A percentile compares a stretch with the other conserved stretches of the same genome.
These are phyloP conservation scores for Zancudomyces culisetae DNA, from an alignment of 371 early-diverging fungal genomes.

Conservation along the genomic window DNA sequence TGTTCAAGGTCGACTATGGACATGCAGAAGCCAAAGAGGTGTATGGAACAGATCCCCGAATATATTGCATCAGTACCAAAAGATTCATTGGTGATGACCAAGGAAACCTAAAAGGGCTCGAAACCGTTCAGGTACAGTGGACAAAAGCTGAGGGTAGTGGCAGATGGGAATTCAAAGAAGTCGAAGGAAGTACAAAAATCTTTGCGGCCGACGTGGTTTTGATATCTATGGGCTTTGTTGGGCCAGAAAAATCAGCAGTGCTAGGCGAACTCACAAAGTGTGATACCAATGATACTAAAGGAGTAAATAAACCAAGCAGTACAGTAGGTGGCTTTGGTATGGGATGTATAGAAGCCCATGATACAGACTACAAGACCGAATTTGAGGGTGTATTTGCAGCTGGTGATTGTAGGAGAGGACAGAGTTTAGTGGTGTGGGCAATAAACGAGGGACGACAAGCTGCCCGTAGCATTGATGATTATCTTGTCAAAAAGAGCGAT, in stretches of 20 bases:
- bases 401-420: constrained; percentile 92
- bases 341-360: constrained; percentile 54
- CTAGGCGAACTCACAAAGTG: constrained; percentile 38
- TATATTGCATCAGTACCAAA: constrained; percentile 81
- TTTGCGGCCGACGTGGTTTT: constrained; percentile 77
- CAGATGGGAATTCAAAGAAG: constrained; percentile 74
- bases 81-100: constrained; percentile 74
- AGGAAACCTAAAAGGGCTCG: constrained; percentile 71
- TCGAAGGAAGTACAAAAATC: constrained; percentile 61
- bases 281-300: constrained; percentile 19
- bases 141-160: constrained; percentile 50
- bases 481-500: constrained; percentile 29
- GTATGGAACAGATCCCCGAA: constrained; percentile 83
- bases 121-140: constrained; percentile 90
- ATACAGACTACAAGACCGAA: constrained; percentile 53
- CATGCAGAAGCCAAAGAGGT: constrained; percentile 76
- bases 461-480: constrained; percentile 78
- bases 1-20: constrained; percentile 89
- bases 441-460: constrained; percentile 93
- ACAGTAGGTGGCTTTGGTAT: too few relatives aligned
- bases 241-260: constrained; percentile 71
- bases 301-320: too few relatives aligned
- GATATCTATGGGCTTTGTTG: constrained; percentile 90
- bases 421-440: constrained; percentile 88
- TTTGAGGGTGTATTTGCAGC: constrained; percentile 77